Conservation (phyloP, 2,329 filamentous ascomycete genomes). For the Hypoxylon sp. region DNA sequence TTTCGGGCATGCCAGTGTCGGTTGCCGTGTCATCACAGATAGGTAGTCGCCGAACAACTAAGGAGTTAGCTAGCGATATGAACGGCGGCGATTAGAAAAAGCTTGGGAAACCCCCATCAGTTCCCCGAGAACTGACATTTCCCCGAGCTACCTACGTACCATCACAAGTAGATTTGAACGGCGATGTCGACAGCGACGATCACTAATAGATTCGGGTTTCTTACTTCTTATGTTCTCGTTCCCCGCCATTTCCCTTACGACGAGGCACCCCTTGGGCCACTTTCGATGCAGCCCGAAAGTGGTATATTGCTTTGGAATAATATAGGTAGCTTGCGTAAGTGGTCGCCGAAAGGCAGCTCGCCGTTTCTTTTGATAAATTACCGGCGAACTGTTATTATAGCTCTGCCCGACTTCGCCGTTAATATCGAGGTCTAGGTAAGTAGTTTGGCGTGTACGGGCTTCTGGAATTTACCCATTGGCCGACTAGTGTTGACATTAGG, state of each 20-base stretch:
- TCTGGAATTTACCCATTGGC: neutral
- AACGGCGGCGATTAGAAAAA: too few species aligned
- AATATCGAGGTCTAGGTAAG: neutral
- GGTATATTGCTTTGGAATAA: too few species aligned
- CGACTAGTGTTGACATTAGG: neutral
- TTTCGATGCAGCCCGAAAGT: too few species aligned
- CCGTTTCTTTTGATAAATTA: neutral
- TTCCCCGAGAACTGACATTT: too few species aligned
- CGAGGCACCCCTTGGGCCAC: too few species aligned
- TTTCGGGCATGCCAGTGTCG: neutral
- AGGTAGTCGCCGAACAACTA: too few species aligned
- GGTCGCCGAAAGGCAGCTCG: constrained; percentile 2
- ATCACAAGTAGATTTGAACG: constrained; percentile 2
- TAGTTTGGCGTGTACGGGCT: neutral
- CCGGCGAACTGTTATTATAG: neutral
- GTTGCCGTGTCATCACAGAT: neutral
- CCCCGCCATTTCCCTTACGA: too few species aligned
- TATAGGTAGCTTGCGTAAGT: neutral
- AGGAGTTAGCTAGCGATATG: too few species aligned
- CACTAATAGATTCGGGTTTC: constrained; percentile 5
- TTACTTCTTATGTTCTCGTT: too few species aligned
- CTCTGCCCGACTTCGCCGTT: neutral
- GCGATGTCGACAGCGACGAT: constrained; percentile 6
- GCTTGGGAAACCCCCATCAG: too few species aligned
- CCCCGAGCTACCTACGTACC: too few species aligned